A percentile compares a stretch with the other conserved stretches of the same genome.
Evolutionary conservation across 495 filamentous ascomycete genomes (phyloP).

Genomic region (Penicillium parvum): DNA sequence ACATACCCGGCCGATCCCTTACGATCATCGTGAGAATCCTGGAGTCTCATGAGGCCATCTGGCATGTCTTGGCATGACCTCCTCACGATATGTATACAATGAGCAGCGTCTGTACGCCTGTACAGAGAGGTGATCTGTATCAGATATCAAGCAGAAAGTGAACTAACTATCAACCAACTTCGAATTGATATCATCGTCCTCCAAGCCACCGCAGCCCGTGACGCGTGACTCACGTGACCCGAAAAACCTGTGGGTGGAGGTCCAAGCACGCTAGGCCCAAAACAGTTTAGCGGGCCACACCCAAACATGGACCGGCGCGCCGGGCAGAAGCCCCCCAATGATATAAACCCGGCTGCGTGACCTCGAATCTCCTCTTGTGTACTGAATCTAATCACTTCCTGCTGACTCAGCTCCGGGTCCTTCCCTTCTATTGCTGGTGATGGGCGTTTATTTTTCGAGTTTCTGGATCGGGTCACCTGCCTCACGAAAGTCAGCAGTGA

Average conservation of each 20-base stretch:
- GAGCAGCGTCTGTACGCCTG: too few species aligned
- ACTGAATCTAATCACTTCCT: constrained; percentile 27
- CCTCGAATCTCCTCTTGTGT: constrained; percentile 37
- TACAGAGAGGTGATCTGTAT: background rate
- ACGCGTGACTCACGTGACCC: constrained; percentile 34
- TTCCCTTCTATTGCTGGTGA: constrained; percentile 15
- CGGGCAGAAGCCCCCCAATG: constrained; percentile 44
- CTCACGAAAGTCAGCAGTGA: background rate
- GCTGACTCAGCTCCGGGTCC: constrained; percentile 23
- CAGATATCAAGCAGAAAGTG: background rate
- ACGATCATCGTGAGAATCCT: constrained; percentile 17
- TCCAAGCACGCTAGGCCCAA: constrained; percentile 24
- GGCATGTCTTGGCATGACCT: constrained; percentile 41
- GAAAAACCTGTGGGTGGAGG: constrained; percentile 35
- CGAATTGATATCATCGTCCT: too few species aligned
- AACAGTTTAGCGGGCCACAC: constrained; percentile 28
- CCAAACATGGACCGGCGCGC: constrained; percentile 46
- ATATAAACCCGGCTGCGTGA: constrained; percentile 51
- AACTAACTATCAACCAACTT: too few species aligned
- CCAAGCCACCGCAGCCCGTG: constrained; percentile 3
- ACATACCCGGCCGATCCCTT: constrained; percentile 15
- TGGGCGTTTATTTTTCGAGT: constrained; percentile 21
- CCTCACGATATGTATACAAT: too few species aligned
- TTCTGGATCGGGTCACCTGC: constrained; percentile 11
- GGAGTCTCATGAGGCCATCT: constrained; percentile 32